Evolutionary conservation across 306 rosid species (phyloP).

Genomic region (Trifolium repens): DNA sequence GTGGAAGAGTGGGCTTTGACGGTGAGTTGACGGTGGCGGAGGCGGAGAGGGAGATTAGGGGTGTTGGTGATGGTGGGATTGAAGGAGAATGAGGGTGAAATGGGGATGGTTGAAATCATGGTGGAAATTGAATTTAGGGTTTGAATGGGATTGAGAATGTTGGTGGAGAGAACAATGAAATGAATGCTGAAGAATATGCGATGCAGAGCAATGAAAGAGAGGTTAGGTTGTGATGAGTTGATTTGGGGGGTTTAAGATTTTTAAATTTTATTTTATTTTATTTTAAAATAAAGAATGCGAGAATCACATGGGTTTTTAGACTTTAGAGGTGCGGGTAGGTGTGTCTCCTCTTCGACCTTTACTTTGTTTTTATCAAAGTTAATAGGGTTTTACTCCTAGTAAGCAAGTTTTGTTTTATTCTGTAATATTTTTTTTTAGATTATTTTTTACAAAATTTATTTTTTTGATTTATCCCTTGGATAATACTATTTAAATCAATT

Average conservation of each 20-base stretch:
- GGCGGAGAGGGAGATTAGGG: slow-evolving; percentile 37
- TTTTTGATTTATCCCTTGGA: too few species aligned
- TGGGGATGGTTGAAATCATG: slow-evolving; percentile 60
- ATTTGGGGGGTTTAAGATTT: not conserved
- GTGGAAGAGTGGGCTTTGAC: slow-evolving; percentile 48
- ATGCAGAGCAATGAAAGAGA: not conserved
- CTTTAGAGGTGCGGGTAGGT: slow-evolving; percentile 15
- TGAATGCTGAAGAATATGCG: not conserved
- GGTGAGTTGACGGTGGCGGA: slow-evolving; percentile 38
- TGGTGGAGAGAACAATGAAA: slow-evolving; percentile 28
- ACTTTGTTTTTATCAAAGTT: not conserved
- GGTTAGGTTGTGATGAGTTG: not conserved
- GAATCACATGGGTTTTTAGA: not conserved
- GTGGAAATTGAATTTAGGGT: slow-evolving; percentile 42
- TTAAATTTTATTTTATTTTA: not conserved
- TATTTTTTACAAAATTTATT: too few species aligned
- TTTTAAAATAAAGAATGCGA: not conserved
- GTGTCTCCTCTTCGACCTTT: not conserved
- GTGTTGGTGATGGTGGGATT: slow-evolving; percentile 29
- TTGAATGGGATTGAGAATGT: not conserved
- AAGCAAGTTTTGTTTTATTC: too few species aligned
- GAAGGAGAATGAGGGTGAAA: slow-evolving; percentile 44
- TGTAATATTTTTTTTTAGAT: too few species aligned
- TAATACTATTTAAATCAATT: too few species aligned
- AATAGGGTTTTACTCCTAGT: too few species aligned